Evolutionary conservation across 2,329 filamentous ascomycete species (phyloP), one percentile per base, ranked within the genome.

Genomic region (Fonsecaea pedrosoi): DNA sequence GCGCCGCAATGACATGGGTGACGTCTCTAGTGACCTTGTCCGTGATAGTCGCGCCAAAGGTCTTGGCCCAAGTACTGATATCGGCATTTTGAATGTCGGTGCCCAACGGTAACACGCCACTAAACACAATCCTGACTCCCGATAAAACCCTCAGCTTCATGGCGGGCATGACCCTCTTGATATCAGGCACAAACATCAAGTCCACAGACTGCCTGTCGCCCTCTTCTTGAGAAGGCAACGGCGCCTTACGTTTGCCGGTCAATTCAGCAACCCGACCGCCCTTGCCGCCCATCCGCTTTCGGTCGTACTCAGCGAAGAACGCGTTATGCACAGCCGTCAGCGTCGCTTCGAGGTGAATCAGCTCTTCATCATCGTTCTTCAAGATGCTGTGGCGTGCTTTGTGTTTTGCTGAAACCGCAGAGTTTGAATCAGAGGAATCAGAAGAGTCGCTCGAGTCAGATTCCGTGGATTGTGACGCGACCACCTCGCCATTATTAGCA

Each of bases 281-380:
- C 59, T 78, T 78, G 1, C 68, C 67, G 61, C 70, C 74, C 10
- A 76, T 66, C 30, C 76, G 79, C 64, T 81, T 82, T 65, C 77
- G 79, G 70, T 96, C 91, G 76, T 96, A 97, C 71, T 91, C 88
- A 2, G 92, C 86, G 77, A 92, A 99, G 77, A 97, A 99, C 1
- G 86, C 83, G 7, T 83, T 81, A 76, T 99, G 95, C 0, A 99
- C 84, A 50, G 85, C 83, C 6, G 87, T 87, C 12, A 99, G 83
- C 72, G 93, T 91, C 37, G 88, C 83, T 74, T 95, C 89, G 1
- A 99, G 86, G 67, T 90, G 86, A 8, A 85, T 82, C 3, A 99
- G 86, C 77, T 98, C 95, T 45, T 86, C 85, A 74, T 99, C 95
- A 71, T 97, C 90, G 74, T 99, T 92, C 66, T 91, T 89, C 15